Conservation (phyloP, 257 asterid species). For the Solanum dulcamara region DNA sequence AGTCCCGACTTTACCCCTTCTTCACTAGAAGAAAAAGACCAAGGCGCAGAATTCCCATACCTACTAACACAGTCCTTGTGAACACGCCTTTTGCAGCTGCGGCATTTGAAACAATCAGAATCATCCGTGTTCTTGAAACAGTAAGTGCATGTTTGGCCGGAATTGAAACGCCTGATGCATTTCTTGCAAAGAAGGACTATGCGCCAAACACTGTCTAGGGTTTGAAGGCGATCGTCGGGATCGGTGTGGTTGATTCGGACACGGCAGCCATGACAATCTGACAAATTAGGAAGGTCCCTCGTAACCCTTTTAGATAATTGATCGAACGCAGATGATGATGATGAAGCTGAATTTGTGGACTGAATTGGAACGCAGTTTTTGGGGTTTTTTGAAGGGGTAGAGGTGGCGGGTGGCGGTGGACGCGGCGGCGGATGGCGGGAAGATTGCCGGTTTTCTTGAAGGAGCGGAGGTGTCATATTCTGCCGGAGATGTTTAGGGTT, state of each 20-base stretch:
- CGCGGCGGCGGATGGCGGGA: conserved; percentile 2
- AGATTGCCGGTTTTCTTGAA: background rate
- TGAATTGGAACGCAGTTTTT: background rate
- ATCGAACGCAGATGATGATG: background rate
- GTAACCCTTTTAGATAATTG: conserved; percentile 34
- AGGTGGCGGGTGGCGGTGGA: background rate
- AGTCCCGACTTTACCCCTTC: conserved; percentile 6
- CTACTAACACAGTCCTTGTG: conserved; percentile 46
- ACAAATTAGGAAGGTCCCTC: conserved; percentile 62
- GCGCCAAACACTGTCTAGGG: conserved; percentile 78
- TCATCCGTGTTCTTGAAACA: conserved; percentile 43
- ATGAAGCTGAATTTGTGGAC: background rate
- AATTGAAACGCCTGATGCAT: conserved; percentile 34
- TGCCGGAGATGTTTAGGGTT: background rate
- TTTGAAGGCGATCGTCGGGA: conserved; percentile 67
- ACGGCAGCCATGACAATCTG: conserved; percentile 73
- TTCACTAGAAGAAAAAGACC: conserved; percentile 42
- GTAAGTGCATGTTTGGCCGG: conserved; percentile 54
- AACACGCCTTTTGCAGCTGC: conserved; percentile 38
- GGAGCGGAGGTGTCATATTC: background rate
- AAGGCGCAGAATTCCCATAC: conserved; percentile 45
- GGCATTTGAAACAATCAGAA: conserved; percentile 33
- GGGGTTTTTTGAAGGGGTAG: background rate
- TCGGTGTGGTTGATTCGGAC: conserved; percentile 41
- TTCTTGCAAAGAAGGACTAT: conserved; percentile 65